Conservation (phyloP, 139 green algal species). For the Tetradesmus obliquus region DNA sequence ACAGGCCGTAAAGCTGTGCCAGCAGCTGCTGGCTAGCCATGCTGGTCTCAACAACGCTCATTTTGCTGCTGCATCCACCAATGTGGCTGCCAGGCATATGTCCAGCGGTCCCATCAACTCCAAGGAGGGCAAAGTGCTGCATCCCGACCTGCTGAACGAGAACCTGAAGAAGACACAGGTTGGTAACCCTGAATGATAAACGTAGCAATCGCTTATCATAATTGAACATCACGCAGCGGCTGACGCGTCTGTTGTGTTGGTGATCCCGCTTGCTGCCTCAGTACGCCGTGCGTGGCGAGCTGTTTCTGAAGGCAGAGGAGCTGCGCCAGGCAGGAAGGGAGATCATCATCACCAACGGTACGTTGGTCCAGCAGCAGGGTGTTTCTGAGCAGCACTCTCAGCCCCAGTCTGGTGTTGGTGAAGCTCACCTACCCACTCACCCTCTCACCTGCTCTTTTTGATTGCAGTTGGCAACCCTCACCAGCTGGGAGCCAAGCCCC, state of each 20-base stretch:
- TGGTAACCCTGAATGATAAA: not conserved
- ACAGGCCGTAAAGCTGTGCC: not conserved
- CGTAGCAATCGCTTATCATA: not conserved
- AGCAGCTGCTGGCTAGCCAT: conserved; percentile 18
- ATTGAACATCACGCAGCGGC: not conserved
- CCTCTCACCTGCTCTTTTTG: not conserved
- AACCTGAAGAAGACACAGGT: conserved; percentile 75
- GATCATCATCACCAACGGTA: conserved; percentile 97
- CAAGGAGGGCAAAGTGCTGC: conserved; percentile 84
- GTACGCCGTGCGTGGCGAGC: conserved; percentile 94
- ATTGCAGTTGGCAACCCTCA: conserved; percentile 95
- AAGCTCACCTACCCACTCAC: not conserved
- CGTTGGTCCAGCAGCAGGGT: not conserved
- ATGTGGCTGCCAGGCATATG: conserved; percentile 22
- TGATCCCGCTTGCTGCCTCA: conserved; percentile 46
- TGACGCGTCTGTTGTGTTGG: conserved; percentile 6
- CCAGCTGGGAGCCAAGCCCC: conserved; percentile 87
- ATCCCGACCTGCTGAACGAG: conserved; percentile 85
- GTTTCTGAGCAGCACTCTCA: not conserved
- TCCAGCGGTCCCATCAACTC: conserved; percentile 1
- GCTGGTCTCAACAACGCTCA: not conserved
- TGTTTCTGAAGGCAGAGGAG: conserved; percentile 90
- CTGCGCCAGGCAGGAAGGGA: conserved; percentile 81
- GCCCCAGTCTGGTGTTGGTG: not conserved
- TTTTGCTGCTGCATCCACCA: not conserved